Evolutionary conservation across 225 moss, liverwort and hornwort genomes (phyloP).

Genomic region (Pleurozium schreberi): DNA sequence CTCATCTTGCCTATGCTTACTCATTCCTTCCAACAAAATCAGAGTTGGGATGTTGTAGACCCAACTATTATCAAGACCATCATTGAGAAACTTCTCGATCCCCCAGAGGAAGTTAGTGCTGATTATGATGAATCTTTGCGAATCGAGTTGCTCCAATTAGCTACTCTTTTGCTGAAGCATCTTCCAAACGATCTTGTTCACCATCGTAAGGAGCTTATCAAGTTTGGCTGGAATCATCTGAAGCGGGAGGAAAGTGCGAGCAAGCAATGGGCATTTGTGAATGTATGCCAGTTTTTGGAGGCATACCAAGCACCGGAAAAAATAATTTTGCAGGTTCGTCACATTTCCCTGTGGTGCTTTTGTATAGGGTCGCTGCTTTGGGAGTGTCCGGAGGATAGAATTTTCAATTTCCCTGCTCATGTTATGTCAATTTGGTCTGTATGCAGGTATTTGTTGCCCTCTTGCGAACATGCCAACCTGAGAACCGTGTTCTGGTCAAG

Average conservation of each 20-base stretch:
- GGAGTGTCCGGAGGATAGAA: background rate
- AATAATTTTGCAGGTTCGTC: constrained; percentile 85
- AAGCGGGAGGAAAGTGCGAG: constrained; percentile 99
- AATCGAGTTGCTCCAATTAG: constrained; percentile 92
- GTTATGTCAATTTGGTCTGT: background rate
- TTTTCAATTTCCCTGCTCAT: background rate
- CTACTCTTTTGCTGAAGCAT: constrained; percentile 85
- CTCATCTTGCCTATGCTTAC: constrained; percentile 97
- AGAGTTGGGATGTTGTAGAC: constrained; percentile 98
- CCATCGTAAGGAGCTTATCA: constrained; percentile 99
- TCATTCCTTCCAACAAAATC: constrained; percentile 90
- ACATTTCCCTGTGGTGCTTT: background rate
- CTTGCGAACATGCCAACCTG: constrained; percentile 94
- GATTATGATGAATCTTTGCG: constrained; percentile 98
- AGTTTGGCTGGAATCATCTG: constrained; percentile 99
- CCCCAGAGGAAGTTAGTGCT: constrained; percentile 96
- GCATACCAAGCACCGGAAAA: constrained; percentile 99
- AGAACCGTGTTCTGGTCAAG: constrained; percentile 94
- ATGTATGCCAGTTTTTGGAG: constrained; percentile 98
- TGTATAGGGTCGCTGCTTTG: background rate
- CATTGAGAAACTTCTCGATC: constrained; percentile 93
- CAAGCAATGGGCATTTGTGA: constrained; percentile 99
- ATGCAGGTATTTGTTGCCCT: constrained; percentile 96
- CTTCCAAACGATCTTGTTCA: constrained; percentile 96
- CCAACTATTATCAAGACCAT: constrained; percentile 83